Evolutionary conservation across 2,329 filamentous ascomycete genomes (phyloP).

Genomic region (Fusarium humuli): DNA sequence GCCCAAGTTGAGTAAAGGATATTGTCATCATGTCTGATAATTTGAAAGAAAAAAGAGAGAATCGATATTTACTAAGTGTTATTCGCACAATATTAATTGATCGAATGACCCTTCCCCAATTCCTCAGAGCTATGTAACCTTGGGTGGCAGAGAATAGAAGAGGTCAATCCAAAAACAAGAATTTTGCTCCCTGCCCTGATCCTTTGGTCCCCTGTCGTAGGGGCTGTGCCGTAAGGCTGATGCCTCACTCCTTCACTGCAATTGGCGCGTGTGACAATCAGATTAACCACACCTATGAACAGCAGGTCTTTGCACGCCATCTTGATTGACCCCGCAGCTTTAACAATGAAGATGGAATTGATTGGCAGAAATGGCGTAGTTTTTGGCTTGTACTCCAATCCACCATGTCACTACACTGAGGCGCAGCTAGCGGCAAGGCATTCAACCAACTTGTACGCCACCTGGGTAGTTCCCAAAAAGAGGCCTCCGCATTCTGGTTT

Average conservation of each 20-base stretch:
- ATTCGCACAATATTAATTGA: too few relatives aligned
- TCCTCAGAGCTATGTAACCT: not conserved
- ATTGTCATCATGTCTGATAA: not conserved
- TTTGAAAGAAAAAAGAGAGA: not conserved
- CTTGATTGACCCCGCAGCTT: not conserved
- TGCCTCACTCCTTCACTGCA: not conserved
- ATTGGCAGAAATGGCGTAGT: not conserved
- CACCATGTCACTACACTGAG: not conserved
- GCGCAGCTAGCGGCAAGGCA: not conserved
- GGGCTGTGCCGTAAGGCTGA: not conserved
- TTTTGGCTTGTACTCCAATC: not conserved
- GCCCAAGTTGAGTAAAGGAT: too few relatives aligned
- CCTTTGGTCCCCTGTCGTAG: not conserved
- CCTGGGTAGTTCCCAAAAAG: not conserved
- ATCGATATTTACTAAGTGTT: too few relatives aligned
- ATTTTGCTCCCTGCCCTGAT: not conserved
- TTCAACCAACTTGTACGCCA: not conserved
- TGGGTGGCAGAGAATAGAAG: not conserved
- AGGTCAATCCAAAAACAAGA: not conserved
- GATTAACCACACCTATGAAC: too few relatives aligned
- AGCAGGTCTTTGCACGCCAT: not conserved
- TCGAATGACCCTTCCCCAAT: not conserved
- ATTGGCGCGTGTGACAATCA: not conserved
- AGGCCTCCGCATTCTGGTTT: constrained; percentile 10
- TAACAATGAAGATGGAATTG: not conserved